Conservation (phyloP, 805 yeast species). For the Lachancea nothofagi region DNA sequence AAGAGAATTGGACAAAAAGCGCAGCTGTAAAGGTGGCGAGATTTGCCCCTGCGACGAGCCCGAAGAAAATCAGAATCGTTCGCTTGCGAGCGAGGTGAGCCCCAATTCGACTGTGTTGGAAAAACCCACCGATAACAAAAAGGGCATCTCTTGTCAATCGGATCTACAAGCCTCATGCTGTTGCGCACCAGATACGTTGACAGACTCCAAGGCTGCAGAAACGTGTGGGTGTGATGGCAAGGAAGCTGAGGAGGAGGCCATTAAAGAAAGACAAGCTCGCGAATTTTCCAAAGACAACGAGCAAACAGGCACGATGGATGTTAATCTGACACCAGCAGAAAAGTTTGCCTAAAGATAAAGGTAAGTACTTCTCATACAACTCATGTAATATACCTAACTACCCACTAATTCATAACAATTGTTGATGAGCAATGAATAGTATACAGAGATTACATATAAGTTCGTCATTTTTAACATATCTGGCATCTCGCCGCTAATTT, state of each 20-base stretch:
- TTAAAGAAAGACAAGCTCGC: conserved; percentile 22
- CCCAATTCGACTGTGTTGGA: conserved; percentile 2
- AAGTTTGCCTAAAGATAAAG: conserved; percentile 15
- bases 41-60: conserved; percentile 30
- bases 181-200: conserved; percentile 6
- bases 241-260: conserved; percentile 16
- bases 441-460: no score
- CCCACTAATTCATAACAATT: no score
- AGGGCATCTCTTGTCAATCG: no score
- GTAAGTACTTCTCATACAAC: no score
- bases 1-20: conserved; percentile 25
- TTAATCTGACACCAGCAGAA: conserved; percentile 28
- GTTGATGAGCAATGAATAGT: no score
- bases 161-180: conserved; percentile 7
- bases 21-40: conserved; percentile 27
- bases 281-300: conserved; percentile 26
- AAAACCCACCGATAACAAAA: not conserved
- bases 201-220: conserved; percentile 2
- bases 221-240: conserved; percentile 13
- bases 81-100: not conserved
- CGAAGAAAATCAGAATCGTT: conserved; percentile 7
- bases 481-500: not conserved
- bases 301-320: conserved; percentile 31
- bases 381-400: no score
- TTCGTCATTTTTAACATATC: not conserved